Base-by-base conservation (phyloP, 2,329 filamentous ascomycete genomes). In the Ophiognomonia clavigignenti-juglandacearum region DNA sequence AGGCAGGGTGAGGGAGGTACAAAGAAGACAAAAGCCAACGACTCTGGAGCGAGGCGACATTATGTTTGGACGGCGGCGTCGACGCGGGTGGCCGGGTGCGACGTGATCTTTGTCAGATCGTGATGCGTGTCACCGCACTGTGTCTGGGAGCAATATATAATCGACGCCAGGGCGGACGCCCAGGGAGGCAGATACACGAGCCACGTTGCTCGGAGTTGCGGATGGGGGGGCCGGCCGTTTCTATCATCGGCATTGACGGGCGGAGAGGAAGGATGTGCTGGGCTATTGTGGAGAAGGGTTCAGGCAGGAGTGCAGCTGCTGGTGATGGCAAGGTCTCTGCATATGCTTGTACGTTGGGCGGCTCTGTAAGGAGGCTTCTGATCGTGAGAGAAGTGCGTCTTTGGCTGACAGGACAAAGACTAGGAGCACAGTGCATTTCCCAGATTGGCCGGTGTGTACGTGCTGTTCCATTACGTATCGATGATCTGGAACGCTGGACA, bases 21-120 rank as follows among this genome's bases (percentile, higher is more conserved):
- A 35, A 38, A 23, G 34, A 24, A 24, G 20, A n/a, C n/a, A n/a
- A n/a, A n/a, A n/a, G n/a, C n/a, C n/a, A 24, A 35, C 37, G 31
- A 34, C 11, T 37, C 31, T 32, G 22, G 32, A 37, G 16, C 29
- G 32, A 31, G 29, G 27, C 40, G 19, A 38, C 7, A 19, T 31
- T 22, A 23, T 14, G 6, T 43, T 36, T 19, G 40, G 38, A 29
- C n/a, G 45, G 24, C 24, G 24, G 37, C 31, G 40, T 39, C 37
- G 46, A 41, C 18, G 36, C 36, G 43, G 38, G 31, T 40, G 31
- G 31, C 39, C 38, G 24, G 47, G 48, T 51, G 36, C 40, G 37
- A 51, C 48, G 45, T 23, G 45, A 51, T 48, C 48, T 48, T 36
- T 42, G 24, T 23, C 45, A 23, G 24, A 47, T 44, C 48, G 43